A percentile compares a stretch with the other conserved stretches of the same genome.
phyloP scores from a whole-genome alignment of 1,139 yeast genomes.

The Kurtzmaniella quercitrusa region DNA sequence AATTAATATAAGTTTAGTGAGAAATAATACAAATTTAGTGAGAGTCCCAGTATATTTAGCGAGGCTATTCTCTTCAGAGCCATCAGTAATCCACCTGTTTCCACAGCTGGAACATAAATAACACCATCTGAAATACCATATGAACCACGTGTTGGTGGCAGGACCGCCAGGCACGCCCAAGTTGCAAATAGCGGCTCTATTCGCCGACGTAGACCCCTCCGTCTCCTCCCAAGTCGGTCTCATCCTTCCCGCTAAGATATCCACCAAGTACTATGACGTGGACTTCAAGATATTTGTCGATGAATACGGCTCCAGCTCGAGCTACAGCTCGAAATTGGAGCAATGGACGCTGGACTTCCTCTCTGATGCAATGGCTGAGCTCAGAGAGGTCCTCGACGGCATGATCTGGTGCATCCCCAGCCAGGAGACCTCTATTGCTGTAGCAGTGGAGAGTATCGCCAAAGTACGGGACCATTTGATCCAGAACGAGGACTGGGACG shows the following conservation, averaged over 20 bases:
- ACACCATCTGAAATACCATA: no score
- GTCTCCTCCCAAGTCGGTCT: conserved; percentile 32
- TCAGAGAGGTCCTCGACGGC: conserved; percentile 38
- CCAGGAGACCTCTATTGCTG: neutral
- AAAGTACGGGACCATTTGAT: conserved; percentile 13
- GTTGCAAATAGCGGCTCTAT: conserved; percentile 21
- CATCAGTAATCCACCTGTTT: no score
- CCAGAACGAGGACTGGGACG: conserved; percentile 13
- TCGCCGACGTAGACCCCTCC: conserved; percentile 13
- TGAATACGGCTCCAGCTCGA: conserved; percentile 21
- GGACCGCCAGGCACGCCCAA: conserved; percentile 40
- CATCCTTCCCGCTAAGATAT: conserved; percentile 23
- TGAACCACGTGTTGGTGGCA: conserved; percentile 32
- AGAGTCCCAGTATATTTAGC: neutral
- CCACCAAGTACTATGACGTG: conserved; percentile 30
- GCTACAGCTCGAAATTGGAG: conserved; percentile 11
- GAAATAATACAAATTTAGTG: neutral
- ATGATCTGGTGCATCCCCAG: conserved; percentile 25
- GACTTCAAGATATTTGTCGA: conserved; percentile 33
- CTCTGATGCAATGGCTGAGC: conserved; percentile 28
- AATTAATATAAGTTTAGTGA: neutral
- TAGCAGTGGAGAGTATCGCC: neutral
- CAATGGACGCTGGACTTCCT: conserved; percentile 30
- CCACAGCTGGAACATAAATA: no score
- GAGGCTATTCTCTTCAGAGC: no score